phyloP scores from a whole-genome alignment of 176 grass and related monocot species.

The Tillandsia fasciculata region DNA sequence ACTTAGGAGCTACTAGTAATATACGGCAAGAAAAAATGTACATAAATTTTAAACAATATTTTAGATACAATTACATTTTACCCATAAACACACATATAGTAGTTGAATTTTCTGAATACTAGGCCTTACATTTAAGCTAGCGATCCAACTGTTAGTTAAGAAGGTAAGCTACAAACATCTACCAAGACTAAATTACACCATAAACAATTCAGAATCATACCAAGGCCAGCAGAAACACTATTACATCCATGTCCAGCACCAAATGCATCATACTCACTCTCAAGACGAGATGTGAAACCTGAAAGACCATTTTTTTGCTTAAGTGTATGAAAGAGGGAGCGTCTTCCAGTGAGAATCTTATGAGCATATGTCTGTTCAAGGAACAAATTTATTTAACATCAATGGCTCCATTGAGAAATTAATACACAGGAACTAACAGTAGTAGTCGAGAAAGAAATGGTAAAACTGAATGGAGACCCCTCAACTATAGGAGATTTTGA shows the following conservation, averaged over 20 bases:
- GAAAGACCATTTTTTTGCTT: conserved; percentile 55
- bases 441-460: not conserved
- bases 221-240: conserved; percentile 69
- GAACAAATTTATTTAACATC: conserved; percentile 7
- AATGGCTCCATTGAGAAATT: not conserved
- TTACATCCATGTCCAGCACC: conserved; percentile 75
- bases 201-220: conserved; percentile 18
- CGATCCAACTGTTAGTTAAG: no score
- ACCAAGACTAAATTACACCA: not conserved
- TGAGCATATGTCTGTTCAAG: conserved; percentile 60
- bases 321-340: conserved; percentile 51
- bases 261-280: conserved; percentile 72
- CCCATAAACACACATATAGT: no score
- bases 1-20: not conserved
- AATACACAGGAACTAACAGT: not conserved
- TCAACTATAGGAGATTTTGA: no score
- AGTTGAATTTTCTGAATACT: no score
- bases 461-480: no score
- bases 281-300: conserved; percentile 61
- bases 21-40: not conserved
- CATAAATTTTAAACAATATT: no score
- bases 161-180: not conserved
- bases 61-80: no score
- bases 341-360: conserved; percentile 77
- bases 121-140: no score